Base-by-base conservation (phyloP, 176 grass and related monocot species). In the Oryza glumipatula region DNA sequence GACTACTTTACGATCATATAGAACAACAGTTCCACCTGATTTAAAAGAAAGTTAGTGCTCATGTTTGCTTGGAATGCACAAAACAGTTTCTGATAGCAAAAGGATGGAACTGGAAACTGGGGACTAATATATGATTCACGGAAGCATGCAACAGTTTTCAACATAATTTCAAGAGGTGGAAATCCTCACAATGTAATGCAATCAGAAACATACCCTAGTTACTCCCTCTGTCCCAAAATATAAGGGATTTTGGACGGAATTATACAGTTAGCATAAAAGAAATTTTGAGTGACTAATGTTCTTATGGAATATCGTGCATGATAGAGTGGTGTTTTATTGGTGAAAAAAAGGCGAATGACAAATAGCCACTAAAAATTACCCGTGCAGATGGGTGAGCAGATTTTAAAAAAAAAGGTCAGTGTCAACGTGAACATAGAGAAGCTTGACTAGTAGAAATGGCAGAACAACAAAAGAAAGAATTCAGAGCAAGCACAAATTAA, bases 1-100 rank as follows among this genome's bases (percentile, higher is more conserved):
- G 67, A 99, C 89, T 77, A 99, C 90, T 80, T 92, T 99, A 70
- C 94, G 89, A 82, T 99, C 91, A 91, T 94, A 99, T 36, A 99
- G 85, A 71, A 99, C 70, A 64, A 99, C 74, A 36, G 88, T 89
- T 61, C 96, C 96, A 72, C 91, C 96, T 96, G 72, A 39, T 78
- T 87, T 21, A 70, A 74, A 80, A 84, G 7, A 82, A 87, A 71
- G 19, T 66, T 77, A 70, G 1, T 58, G 5, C 3, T 28, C 21
- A 48, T 78, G 60, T 33, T 81, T 48, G 24, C 61, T 86, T 56
- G n/a, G 21, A 86, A 81, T 85, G 16, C 1, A 21, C n/a, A 84
- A 28, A 52, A 1, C 67, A 83, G 39, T 78, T 73, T 79, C 36
- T 74, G 13, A 76, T 67, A n/a, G 72, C 65, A 74, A 85, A 60